These are phyloP conservation scores for Rhizopus arrhizus DNA, from an alignment of 371 early-diverging fungal species.

Conservation along the genomic window DNA sequence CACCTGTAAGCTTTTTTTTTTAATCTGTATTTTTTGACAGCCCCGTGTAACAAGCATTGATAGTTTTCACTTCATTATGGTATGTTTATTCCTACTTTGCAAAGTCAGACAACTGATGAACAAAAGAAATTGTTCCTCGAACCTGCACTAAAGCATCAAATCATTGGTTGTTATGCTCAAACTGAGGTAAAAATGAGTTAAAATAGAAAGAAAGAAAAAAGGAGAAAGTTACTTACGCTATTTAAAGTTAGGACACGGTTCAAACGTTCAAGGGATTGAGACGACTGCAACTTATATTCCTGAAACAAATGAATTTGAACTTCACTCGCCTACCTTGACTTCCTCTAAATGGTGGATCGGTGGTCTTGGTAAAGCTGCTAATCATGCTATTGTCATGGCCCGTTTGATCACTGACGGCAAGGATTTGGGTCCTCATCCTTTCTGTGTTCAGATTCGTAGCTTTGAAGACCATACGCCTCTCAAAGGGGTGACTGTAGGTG, in stretches of 20 bases:
- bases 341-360: slow-evolving; percentile 93
- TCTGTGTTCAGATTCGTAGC: slow-evolving; percentile 85
- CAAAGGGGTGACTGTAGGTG: slow-evolving; percentile 84
- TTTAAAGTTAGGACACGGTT: slow-evolving; percentile 67
- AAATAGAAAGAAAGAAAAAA: no score
- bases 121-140: slow-evolving; percentile 76
- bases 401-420: slow-evolving; percentile 79
- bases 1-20: slow-evolving; percentile 39
- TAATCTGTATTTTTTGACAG: not conserved
- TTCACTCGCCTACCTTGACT: slow-evolving; percentile 82
- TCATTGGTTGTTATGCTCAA: slow-evolving; percentile 87
- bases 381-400: slow-evolving; percentile 88
- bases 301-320: slow-evolving; percentile 81
- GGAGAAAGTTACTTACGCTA: not conserved
- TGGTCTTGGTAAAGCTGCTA: slow-evolving; percentile 67
- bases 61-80: slow-evolving; percentile 56
- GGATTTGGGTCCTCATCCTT: slow-evolving; percentile 81
- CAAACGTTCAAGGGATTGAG: slow-evolving; percentile 84
- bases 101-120: slow-evolving; percentile 76
- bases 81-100: slow-evolving; percentile 82
- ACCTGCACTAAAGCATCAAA: slow-evolving; percentile 70
- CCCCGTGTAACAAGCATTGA: not conserved
- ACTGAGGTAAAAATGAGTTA: slow-evolving; percentile 56
- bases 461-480: slow-evolving; percentile 72
- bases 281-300: slow-evolving; percentile 85